These are phyloP conservation scores for Butyriboletus loyo DNA, from an alignment of 768 basidiomycete species.

Conservation along the genomic window DNA sequence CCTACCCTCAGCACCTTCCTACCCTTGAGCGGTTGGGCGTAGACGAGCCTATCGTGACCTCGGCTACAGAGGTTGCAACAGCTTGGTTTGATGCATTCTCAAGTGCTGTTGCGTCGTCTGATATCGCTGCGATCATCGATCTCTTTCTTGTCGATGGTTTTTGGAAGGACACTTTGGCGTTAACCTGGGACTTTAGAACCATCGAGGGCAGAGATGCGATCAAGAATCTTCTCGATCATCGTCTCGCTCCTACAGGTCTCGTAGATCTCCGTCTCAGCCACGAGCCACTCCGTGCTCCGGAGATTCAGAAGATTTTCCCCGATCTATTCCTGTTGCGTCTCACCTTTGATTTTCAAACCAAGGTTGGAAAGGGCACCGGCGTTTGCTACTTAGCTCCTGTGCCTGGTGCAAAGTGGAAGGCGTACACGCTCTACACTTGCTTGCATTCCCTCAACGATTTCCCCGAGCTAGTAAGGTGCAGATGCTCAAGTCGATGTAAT, in stretches of 20 bases:
- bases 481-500: not conserved
- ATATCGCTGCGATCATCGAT: constrained; percentile 18
- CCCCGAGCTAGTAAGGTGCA: constrained; percentile 42
- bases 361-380: constrained; percentile 48
- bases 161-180: constrained; percentile 52
- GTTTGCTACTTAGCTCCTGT: constrained; percentile 52
- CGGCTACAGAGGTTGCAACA: constrained; percentile 20
- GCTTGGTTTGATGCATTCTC: constrained; percentile 27
- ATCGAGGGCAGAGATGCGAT: constrained; percentile 41
- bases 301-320: constrained; percentile 41
- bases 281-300: constrained; percentile 25
- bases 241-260: constrained; percentile 29
- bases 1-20: constrained; percentile 27
- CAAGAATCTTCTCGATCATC: constrained; percentile 38
- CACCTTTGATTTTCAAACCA: constrained; percentile 53
- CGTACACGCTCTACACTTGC: constrained; percentile 56
- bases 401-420: constrained; percentile 50
- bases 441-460: constrained; percentile 56
- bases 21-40: constrained; percentile 29
- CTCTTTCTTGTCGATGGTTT: constrained; percentile 32
- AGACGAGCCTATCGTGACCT: constrained; percentile 17
- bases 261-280: constrained; percentile 18
- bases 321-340: constrained; percentile 59
- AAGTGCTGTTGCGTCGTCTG: constrained; percentile 15
- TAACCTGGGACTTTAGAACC: constrained; percentile 58